Percentiles rank a stretch among this genome's conserved stretches.
Evolutionary conservation across 352 stramenopile species (phyloP).

Genomic region (Nothophytophthora sp.): DNA sequence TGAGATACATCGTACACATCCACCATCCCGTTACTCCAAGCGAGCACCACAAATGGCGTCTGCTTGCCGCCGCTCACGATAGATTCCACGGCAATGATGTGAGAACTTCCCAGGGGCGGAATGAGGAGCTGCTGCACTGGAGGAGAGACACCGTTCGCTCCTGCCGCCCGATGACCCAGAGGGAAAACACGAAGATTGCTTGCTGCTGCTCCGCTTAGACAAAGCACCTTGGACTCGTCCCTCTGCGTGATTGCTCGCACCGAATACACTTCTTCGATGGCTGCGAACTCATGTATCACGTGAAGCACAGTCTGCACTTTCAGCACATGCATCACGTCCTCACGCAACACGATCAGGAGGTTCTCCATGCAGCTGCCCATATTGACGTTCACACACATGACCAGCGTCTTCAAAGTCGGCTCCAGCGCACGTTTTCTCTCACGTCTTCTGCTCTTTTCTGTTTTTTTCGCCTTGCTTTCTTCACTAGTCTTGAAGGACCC

Average conservation of each 20-base stretch:
- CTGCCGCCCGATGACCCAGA: no score
- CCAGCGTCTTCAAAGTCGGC: conserved; percentile 18
- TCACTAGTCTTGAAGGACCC: conserved; percentile 22
- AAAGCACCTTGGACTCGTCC: conserved; percentile 12
- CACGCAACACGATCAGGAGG: conserved; percentile 48
- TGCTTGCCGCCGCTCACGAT: conserved; percentile 6
- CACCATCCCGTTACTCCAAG: conserved; percentile 53
- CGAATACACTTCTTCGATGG: conserved; percentile 18
- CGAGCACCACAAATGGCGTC: conserved; percentile 33
- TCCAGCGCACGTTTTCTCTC: conserved; percentile 16
- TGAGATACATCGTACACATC: conserved; percentile 34
- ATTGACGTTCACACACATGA: conserved; percentile 50
- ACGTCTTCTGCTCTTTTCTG: conserved; percentile 4
- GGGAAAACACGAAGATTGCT: conserved; percentile 22
- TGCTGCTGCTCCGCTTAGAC: conserved; percentile 18
- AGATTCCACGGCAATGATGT: conserved; percentile 22
- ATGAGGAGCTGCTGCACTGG: conserved; percentile 11
- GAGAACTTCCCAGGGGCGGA: conserved; percentile 3
- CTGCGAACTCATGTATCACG: conserved; percentile 19
- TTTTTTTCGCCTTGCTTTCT: conserved; percentile 14
- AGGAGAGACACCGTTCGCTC: no score
- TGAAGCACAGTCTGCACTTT: conserved; percentile 61
- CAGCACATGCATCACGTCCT: conserved; percentile 65
- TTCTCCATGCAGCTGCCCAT: conserved; percentile 53
- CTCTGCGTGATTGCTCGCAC: conserved; percentile 17